Conservation (phyloP, 306 rosid genomes). For the Hylodesmum podocarpum region DNA sequence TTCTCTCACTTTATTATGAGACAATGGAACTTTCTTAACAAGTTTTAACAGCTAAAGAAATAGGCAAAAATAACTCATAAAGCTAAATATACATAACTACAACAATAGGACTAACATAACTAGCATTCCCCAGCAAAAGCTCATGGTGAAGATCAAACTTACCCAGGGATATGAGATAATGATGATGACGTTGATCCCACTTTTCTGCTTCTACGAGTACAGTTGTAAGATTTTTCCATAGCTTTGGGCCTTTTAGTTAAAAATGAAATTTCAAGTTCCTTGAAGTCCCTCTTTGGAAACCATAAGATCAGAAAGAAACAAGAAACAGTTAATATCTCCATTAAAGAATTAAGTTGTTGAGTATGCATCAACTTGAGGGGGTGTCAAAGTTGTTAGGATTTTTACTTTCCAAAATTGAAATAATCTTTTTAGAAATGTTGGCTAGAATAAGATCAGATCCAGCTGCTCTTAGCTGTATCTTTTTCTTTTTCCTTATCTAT, state of each 20-base stretch:
- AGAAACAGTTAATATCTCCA: slow-evolving; percentile 30
- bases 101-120: background rate
- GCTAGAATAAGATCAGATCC: background rate
- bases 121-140: slow-evolving; percentile 7
- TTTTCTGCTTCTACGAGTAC: slow-evolving; percentile 37
- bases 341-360: background rate
- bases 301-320: slow-evolving; percentile 32
- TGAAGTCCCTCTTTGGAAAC: slow-evolving; percentile 44
- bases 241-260: slow-evolving; percentile 70
- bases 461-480: background rate
- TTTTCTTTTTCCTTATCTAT: background rate
- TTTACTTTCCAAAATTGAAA: background rate
- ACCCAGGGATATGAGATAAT: slow-evolving; percentile 57
- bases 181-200: slow-evolving; percentile 46
- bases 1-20: background rate
- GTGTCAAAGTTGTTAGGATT: background rate
- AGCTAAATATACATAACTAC: background rate
- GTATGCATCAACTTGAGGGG: background rate
- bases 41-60: background rate
- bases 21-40: background rate
- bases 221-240: slow-evolving; percentile 52
- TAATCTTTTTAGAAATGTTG: background rate
- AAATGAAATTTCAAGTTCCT: slow-evolving; percentile 43
- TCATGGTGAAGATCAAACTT: slow-evolving; percentile 36
- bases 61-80: background rate